These are phyloP conservation scores for Platanthera zijinensis DNA, from an alignment of 106 monocot species.

Conservation along the genomic window DNA sequence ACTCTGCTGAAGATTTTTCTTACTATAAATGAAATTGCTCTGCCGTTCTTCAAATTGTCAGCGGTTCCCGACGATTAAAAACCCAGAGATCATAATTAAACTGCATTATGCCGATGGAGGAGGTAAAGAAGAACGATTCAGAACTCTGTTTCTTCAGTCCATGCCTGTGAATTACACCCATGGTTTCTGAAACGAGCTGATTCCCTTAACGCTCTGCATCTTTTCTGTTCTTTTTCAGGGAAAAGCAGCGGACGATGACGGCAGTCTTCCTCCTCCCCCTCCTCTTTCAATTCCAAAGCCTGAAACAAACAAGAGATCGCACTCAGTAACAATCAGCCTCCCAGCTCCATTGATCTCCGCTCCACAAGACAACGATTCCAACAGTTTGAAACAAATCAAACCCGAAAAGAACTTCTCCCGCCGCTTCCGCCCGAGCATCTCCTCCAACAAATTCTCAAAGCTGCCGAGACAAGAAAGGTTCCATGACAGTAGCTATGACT, in stretches of 20 bases:
- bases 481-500: slow-evolving; percentile 42
- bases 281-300: background rate
- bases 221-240: background rate
- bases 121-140: background rate
- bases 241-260: background rate
- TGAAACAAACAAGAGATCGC: background rate
- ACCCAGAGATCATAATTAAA: background rate
- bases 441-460: background rate
- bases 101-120: background rate
- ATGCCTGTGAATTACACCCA: background rate
- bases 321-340: background rate
- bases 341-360: background rate
- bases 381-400: background rate
- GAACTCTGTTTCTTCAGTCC: background rate
- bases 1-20: background rate
- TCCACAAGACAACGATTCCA: background rate
- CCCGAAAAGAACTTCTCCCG: background rate
- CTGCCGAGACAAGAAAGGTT: background rate
- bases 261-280: background rate
- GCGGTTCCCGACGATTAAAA: background rate
- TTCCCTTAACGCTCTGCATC: background rate
- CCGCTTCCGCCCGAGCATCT: background rate
- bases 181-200: background rate
- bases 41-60: background rate
- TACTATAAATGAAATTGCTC: background rate